A percentile compares a stretch with the other conserved stretches of the same genome.
Evolutionary conservation across 306 rosid species (phyloP).

Genomic region (Vigna mungo): DNA sequence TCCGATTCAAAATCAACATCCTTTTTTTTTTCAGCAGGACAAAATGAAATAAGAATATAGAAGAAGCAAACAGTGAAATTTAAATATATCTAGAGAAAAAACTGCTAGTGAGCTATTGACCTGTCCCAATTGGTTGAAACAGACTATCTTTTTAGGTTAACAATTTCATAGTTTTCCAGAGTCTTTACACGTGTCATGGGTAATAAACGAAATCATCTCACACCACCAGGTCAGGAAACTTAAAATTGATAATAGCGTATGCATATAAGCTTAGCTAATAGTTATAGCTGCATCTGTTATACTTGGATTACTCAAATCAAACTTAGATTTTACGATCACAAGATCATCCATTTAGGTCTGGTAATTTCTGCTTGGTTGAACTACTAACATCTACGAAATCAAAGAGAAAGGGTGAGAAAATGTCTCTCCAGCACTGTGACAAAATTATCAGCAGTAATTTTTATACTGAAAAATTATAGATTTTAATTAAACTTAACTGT

Average conservation of each 20-base stretch:
- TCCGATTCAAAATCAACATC: constrained; percentile 71
- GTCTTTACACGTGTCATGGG: no score
- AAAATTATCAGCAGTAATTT: not conserved
- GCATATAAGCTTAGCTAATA: not conserved
- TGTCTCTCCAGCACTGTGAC: not conserved
- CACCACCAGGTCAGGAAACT: not conserved
- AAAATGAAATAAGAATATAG: constrained; percentile 28
- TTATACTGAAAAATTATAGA: not conserved
- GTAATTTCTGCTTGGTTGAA: constrained; percentile 18
- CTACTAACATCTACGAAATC: not conserved
- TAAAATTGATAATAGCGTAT: not conserved
- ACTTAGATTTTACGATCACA: no score
- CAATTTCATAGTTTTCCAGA: constrained; percentile 1
- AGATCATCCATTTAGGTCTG: not conserved
- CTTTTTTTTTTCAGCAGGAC: constrained; percentile 48
- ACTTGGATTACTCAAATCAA: no score
- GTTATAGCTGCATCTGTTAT: no score
- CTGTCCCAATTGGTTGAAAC: not conserved
- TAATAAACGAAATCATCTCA: constrained; percentile 8
- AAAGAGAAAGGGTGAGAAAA: constrained; percentile 5
- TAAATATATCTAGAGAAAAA: not conserved
- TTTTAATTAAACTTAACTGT: no score
- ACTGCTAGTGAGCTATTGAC: constrained; percentile 20
- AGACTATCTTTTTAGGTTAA: not conserved
- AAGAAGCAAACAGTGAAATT: not conserved